Evolutionary conservation across 139 green algal species (phyloP), one percentile per base, ranked within the genome.

Genomic region (Coelastrella sp.): DNA sequence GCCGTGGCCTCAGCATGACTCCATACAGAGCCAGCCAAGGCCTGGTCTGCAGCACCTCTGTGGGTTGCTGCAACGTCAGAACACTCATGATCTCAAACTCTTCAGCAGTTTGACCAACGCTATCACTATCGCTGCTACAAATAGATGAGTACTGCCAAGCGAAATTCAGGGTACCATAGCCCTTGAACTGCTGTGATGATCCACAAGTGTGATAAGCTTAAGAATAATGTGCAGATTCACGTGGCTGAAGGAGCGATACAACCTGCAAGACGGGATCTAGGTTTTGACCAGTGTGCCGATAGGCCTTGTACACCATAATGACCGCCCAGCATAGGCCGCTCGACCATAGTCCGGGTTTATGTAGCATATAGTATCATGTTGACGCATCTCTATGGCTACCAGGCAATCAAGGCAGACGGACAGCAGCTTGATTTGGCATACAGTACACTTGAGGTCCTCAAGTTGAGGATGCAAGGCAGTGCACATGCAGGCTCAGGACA

Each of bases 21-120:
- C 92, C 92, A 27, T 96, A 96, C 78, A 97, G 66, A 4, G 88
- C 89, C 35, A 96, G 84, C 95, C 95, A 97, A 6, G 94, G 94
- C 22, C 95, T 70, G 5, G 22, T 57, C 22, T 81, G 84, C 7
- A 58, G 57, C 74, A 80, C 24, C 74, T 80, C 74, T 59, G 25
- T 22, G 9, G 74, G 74, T 7, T 57, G 25, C 74, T 58, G 74
- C 24, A 80, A 11, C 9, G 74, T 80, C 9, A 80, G 25, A 6
- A 80, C 74, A 58, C 74, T 80, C 74, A 80, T 80, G 6, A 49
- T 49, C 35, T 49, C 35, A 49, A 3, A 49, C 35, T 49, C 35
- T 49, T 49, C 35, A 49, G 35, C 35, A 49, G 35, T 49, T 5
- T 49, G 35, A 49, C 35, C 35, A 49, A 3, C 3, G 35, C 35